phyloP scores from a whole-genome alignment of 345 rosid species.

The Clausena lansium region DNA sequence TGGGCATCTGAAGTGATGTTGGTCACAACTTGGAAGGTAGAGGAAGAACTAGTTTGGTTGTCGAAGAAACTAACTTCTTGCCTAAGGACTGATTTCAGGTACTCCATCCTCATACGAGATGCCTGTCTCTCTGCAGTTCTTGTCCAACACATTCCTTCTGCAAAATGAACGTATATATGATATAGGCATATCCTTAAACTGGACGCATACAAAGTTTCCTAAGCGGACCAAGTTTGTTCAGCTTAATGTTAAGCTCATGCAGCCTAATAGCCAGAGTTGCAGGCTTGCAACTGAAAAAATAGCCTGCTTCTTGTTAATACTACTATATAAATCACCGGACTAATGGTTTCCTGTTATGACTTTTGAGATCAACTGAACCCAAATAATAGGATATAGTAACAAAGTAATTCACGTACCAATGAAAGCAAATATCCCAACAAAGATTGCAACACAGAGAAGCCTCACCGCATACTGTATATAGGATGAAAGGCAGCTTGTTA shows the following conservation, averaged over 20 bases:
- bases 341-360: not conserved
- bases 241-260: not conserved
- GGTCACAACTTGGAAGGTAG: slow-evolving; percentile 41
- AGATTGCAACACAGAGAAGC: slow-evolving; percentile 36
- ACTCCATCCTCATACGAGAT: slow-evolving; percentile 44
- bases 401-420: slow-evolving; percentile 22
- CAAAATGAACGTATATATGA: not conserved
- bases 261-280: not conserved
- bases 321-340: not conserved
- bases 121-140: slow-evolving; percentile 57
- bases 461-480: slow-evolving; percentile 38
- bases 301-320: not conserved
- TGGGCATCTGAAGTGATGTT: slow-evolving; percentile 47
- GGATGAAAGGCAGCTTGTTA: not conserved
- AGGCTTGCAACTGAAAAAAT: not conserved
- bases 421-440: slow-evolving; percentile 46
- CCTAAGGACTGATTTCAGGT: slow-evolving; percentile 42
- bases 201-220: not conserved
- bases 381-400: not conserved
- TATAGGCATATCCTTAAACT: not conserved
- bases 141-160: slow-evolving; percentile 60
- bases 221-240: not conserved
- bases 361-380: not conserved
- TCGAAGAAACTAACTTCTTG: slow-evolving; percentile 58
- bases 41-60: slow-evolving; percentile 32